phyloP scores from a whole-genome alignment of 257 asterid species.

The Knoxia roxburghii region DNA sequence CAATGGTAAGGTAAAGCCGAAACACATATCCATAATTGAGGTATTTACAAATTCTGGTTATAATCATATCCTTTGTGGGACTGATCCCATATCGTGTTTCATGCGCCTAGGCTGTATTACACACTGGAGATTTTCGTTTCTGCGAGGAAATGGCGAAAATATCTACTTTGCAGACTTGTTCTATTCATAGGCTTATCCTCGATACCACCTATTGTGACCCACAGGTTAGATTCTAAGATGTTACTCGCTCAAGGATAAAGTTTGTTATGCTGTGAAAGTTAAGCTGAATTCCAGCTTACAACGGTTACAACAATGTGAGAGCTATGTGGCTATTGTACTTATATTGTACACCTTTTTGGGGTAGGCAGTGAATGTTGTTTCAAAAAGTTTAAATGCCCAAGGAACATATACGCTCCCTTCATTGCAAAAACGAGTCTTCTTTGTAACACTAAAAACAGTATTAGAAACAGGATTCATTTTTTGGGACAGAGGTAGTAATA shows the following conservation, averaged over 20 bases:
- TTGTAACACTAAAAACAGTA: too few species aligned
- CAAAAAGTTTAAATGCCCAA: neutral
- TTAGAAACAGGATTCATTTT: too few species aligned
- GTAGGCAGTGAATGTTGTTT: neutral
- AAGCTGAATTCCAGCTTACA: neutral
- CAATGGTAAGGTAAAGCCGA: slow-evolving; percentile 62
- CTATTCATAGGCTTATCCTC: slow-evolving; percentile 74
- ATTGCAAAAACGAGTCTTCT: too few species aligned
- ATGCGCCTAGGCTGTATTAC: slow-evolving; percentile 65
- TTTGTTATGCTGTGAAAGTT: neutral
- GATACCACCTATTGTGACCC: slow-evolving; percentile 94
- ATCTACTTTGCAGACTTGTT: slow-evolving; percentile 42
- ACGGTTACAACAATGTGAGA: neutral
- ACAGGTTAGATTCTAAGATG: slow-evolving; percentile 40
- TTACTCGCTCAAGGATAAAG: neutral
- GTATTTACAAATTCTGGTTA: neutral
- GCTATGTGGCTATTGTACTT: neutral
- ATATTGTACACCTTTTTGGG: neutral
- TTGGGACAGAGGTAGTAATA: too few species aligned
- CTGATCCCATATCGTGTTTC: slow-evolving; percentile 16
- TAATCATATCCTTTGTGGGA: neutral
- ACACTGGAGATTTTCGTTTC: slow-evolving; percentile 92
- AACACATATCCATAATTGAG: slow-evolving; percentile 9
- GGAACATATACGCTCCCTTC: too few species aligned
- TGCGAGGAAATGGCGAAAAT: slow-evolving; percentile 62